These are phyloP conservation scores for Hirschfeldia incana DNA, from an alignment of 345 rosid species.

Conservation along the genomic window DNA sequence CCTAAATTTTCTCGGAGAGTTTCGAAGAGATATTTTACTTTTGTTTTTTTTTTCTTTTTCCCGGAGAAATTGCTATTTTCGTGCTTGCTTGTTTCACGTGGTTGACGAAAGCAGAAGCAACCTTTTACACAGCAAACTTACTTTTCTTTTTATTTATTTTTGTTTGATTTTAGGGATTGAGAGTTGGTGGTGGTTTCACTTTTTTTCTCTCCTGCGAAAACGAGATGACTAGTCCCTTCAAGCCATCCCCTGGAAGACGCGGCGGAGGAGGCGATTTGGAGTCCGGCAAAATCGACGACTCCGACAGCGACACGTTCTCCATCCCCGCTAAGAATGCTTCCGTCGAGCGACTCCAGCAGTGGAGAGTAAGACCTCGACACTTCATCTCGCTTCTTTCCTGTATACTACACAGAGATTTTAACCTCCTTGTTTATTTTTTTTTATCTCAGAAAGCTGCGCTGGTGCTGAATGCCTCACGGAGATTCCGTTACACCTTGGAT, in stretches of 20 bases:
- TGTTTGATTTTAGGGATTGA: slow-evolving; percentile 28
- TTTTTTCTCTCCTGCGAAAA: slow-evolving; percentile 49
- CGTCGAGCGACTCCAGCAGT: slow-evolving; percentile 61
- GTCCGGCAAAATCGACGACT: slow-evolving; percentile 43
- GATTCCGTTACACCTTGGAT: slow-evolving; percentile 94
- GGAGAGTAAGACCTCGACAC: slow-evolving; percentile 87
- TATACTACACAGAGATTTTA: neutral
- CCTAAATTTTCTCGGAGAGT: slow-evolving; percentile 5
- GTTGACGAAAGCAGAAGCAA: slow-evolving; percentile 41
- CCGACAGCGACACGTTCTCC: slow-evolving; percentile 55
- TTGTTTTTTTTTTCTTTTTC: neutral
- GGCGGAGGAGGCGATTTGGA: slow-evolving; percentile 52
- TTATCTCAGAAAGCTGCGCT: slow-evolving; percentile 82
- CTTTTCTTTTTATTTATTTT: neutral
- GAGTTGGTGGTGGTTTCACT: neutral
- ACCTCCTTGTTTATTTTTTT: neutral
- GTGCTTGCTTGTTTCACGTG: slow-evolving; percentile 34
- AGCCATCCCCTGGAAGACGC: slow-evolving; percentile 48
- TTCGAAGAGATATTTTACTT: slow-evolving; percentile 22
- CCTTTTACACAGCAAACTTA: slow-evolving; percentile 21
- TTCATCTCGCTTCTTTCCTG: neutral
- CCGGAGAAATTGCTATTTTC: slow-evolving; percentile 23
- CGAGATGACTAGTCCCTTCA: slow-evolving; percentile 38
- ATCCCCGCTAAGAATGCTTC: slow-evolving; percentile 76
- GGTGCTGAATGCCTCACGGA: slow-evolving; percentile 94